Evolutionary conservation across 2,329 filamentous ascomycete species (phyloP).

Genomic region (Dothistroma pini): DNA sequence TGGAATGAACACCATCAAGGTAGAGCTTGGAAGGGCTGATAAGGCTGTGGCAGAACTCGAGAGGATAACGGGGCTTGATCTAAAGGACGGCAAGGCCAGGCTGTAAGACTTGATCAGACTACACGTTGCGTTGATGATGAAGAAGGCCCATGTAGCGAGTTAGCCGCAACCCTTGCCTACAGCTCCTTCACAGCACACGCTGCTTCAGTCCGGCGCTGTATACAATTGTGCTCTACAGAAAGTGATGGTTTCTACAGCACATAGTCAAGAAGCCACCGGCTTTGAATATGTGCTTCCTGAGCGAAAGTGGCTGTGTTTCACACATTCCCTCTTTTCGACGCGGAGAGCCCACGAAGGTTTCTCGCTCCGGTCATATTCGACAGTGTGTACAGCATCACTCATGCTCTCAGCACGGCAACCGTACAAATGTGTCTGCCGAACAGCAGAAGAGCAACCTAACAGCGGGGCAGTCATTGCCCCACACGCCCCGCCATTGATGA

Average conservation of each 20-base stretch:
- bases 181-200: no score
- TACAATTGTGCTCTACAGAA: no score
- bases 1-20: conserved; percentile 82
- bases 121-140: not conserved
- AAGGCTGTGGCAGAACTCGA: conserved; percentile 83
- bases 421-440: conserved; percentile 1
- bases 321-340: no score
- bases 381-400: not conserved
- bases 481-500: not conserved
- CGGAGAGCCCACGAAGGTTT: no score
- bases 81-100: conserved; percentile 14
- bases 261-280: no score
- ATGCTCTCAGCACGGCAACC: conserved; percentile 4
- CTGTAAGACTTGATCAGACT: conserved; percentile 9
- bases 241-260: no score
- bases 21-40: conserved; percentile 70
- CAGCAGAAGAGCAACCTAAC: not conserved
- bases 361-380: not conserved
- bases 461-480: conserved; percentile 1
- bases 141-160: not conserved
- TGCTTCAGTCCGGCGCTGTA: no score
- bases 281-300: no score
- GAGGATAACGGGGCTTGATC: conserved; percentile 61
- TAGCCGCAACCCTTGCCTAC: no score
- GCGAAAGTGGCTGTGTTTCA: no score